Conservation (phyloP, 495 filamentous ascomycete species). For the Aeminium ludgeri region DNA sequence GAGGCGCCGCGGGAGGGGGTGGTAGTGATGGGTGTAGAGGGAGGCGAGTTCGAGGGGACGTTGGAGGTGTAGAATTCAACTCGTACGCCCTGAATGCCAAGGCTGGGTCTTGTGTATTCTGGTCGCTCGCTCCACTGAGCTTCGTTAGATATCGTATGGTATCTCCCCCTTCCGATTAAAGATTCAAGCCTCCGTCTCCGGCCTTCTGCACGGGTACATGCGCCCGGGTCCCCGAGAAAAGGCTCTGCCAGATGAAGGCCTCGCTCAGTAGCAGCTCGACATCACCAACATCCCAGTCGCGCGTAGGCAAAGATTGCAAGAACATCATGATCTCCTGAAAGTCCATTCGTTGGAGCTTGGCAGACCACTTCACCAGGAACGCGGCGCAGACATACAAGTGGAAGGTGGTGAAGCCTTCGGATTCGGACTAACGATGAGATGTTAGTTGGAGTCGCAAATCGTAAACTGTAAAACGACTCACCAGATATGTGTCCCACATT, state of each 20-base stretch:
- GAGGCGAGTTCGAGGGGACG: no score
- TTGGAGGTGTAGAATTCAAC: no score
- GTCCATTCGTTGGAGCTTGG: conserved; percentile 90
- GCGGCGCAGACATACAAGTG: conserved; percentile 97
- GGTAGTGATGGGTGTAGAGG: no score
- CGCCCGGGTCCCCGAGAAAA: conserved; percentile 76
- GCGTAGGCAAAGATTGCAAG: conserved; percentile 84
- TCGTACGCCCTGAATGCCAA: no score
- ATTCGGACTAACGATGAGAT: conserved; percentile 53
- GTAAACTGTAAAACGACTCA: conserved; percentile 26
- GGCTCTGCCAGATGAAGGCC: conserved; percentile 87
- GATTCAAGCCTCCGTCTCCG: no score
- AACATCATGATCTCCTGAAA: conserved; percentile 98
- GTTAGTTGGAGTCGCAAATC: neutral
- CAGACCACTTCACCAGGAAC: conserved; percentile 97
- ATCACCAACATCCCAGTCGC: conserved; percentile 91
- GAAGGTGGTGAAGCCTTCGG: conserved; percentile 94
- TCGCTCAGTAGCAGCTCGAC: conserved; percentile 90
- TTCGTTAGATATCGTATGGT: no score
- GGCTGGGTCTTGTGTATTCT: no score
- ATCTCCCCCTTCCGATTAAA: no score
- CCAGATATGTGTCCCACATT: conserved; percentile 99
- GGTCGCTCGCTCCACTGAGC: no score
- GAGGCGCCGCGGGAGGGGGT: conserved; percentile 31
- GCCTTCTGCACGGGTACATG: no score